Evolutionary conservation across 345 rosid species (phyloP).

Genomic region (Bruguiera sexangula): DNA sequence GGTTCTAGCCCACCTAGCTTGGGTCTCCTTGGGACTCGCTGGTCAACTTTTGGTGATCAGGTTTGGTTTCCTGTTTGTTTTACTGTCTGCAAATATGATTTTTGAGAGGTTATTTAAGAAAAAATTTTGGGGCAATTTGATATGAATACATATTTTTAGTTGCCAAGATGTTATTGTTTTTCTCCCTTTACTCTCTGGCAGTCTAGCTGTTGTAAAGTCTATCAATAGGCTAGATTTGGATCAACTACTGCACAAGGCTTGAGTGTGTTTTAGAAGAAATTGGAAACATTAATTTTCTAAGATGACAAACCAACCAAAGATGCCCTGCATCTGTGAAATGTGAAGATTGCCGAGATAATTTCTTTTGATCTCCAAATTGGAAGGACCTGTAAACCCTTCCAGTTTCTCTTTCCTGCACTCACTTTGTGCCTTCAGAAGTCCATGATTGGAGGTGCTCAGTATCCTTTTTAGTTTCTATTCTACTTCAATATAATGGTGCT

Average conservation of each 20-base stretch:
- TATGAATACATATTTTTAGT: neutral
- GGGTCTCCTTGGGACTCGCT: slow-evolving; percentile 76
- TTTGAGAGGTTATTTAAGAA: neutral
- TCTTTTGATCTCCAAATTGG: too few species aligned
- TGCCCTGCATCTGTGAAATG: too few species aligned
- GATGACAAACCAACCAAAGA: too few species aligned
- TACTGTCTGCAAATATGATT: neutral
- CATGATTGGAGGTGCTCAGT: neutral
- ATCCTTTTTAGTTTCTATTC: neutral
- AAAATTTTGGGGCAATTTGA: neutral
- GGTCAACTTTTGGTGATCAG: slow-evolving; percentile 87
- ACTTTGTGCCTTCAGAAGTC: neutral
- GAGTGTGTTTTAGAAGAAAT: too few species aligned
- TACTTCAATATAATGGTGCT: neutral
- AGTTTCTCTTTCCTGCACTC: neutral
- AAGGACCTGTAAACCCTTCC: neutral
- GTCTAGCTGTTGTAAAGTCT: too few species aligned
- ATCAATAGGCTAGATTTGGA: neutral
- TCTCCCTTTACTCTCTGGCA: too few species aligned
- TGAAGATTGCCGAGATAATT: too few species aligned
- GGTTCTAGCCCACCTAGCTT: slow-evolving; percentile 74
- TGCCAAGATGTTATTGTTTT: too few species aligned
- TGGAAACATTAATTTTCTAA: too few species aligned
- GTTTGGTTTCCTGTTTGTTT: slow-evolving; percentile 36
- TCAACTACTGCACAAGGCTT: neutral